Conservation (phyloP, 1,284 basidiomycete species). For the Hemileccinum hortonii region DNA sequence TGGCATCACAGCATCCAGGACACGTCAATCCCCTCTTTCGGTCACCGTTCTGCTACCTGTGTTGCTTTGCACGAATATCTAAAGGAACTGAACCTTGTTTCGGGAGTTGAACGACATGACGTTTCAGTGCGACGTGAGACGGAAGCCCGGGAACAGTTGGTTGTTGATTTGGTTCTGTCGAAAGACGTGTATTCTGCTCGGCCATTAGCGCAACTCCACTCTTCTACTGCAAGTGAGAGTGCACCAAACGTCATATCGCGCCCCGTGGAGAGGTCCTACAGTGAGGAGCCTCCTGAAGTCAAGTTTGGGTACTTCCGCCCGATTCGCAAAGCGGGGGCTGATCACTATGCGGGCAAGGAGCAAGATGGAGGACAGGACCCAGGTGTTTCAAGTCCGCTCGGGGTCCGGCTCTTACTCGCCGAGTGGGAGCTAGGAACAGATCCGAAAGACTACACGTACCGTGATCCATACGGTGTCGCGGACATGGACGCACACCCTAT, state of each 20-base stretch:
- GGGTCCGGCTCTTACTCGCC: conserved; percentile 60
- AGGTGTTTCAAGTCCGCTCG: conserved; percentile 39
- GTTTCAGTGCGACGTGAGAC: conserved; percentile 47
- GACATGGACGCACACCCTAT: conserved; percentile 24
- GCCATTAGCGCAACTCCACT: conserved; percentile 34
- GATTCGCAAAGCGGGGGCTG: conserved; percentile 27
- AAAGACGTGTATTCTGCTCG: conserved; percentile 53
- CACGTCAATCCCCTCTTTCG: conserved; percentile 44
- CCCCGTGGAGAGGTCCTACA: conserved; percentile 53
- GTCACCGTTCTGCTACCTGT: conserved; percentile 37
- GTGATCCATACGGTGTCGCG: conserved; percentile 51
- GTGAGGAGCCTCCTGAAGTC: conserved; percentile 52
- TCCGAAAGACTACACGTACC: conserved; percentile 50
- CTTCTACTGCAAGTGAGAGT: conserved; percentile 26
- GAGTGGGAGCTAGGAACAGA: conserved; percentile 64
- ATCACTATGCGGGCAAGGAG: conserved; percentile 30
- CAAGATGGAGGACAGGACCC: conserved; percentile 19
- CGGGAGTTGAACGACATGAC: conserved; percentile 39
- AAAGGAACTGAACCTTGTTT: conserved; percentile 38
- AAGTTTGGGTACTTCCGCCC: conserved; percentile 64
- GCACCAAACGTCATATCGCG: conserved; percentile 48
- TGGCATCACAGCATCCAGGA: conserved; percentile 55
- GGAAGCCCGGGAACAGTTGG: conserved; percentile 58
- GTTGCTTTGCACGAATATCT: conserved; percentile 39
- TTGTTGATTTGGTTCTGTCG: conserved; percentile 62